These are phyloP conservation scores for Rhododendron ovatum DNA, from an alignment of 148 eudicot genomes.

Conservation along the genomic window DNA sequence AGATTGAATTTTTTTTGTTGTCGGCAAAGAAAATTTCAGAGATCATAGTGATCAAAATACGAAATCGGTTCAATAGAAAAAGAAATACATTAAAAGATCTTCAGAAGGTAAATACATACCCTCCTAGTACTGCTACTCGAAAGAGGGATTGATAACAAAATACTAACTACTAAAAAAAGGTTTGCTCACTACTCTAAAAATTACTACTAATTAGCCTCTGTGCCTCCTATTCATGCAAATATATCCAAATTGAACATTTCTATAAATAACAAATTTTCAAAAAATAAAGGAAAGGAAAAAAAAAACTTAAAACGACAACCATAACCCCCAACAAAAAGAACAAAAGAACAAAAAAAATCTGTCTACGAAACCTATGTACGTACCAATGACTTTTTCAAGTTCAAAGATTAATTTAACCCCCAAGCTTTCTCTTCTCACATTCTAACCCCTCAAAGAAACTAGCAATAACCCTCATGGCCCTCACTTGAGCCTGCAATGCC, in stretches of 20 bases:
- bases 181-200: not conserved
- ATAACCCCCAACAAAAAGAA: not conserved
- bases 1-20: too few relatives aligned
- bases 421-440: constrained; percentile 15
- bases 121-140: too few relatives aligned
- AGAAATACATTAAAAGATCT: too few relatives aligned
- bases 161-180: too few relatives aligned
- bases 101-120: too few relatives aligned
- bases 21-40: too few relatives aligned
- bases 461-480: constrained; percentile 20
- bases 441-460: constrained; percentile 16
- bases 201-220: not conserved
- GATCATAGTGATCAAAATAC: too few relatives aligned
- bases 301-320: not conserved
- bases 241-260: not conserved
- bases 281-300: not conserved
- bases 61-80: too few relatives aligned
- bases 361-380: not conserved
- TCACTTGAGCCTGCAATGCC: constrained; percentile 21
- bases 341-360: not conserved
- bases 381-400: not conserved
- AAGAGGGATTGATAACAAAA: too few relatives aligned
- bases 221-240: not conserved
- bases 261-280: not conserved
- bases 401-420: constrained; percentile 9